Percentiles rank a stretch among this genome's conserved stretches.
phyloP scores from a whole-genome alignment of 305 asterid species.

The Solanum hybrid region DNA sequence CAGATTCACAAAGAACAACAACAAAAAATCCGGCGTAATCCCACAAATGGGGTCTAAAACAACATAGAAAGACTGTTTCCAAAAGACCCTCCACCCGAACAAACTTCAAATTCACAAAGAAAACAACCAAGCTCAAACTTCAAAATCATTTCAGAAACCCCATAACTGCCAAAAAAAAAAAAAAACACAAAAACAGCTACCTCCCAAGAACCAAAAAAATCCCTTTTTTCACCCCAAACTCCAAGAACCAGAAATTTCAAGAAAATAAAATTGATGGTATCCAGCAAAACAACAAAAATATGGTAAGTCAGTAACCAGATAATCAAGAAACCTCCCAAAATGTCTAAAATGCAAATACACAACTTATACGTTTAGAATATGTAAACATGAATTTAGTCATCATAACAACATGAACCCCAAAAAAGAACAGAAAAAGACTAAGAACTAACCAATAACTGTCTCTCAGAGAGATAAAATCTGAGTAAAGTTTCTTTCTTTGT shows the following conservation, averaged over 20 bases:
- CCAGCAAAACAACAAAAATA: neutral
- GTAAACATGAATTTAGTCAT: neutral
- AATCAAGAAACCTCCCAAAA: neutral
- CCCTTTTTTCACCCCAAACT: neutral
- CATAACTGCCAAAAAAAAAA: neutral
- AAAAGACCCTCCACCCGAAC: neutral
- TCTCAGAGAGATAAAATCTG: neutral
- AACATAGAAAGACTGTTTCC: neutral
- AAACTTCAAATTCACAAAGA: neutral
- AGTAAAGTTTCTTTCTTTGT: neutral
- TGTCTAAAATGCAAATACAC: neutral
- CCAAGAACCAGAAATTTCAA: neutral
- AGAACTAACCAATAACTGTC: neutral
- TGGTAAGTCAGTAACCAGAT: neutral
- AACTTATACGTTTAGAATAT: neutral
- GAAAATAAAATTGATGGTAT: neutral
- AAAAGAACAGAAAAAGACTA: neutral
- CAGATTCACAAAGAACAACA: neutral
- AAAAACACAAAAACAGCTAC: neutral
- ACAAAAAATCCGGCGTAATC: neutral
- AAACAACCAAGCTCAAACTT: neutral
- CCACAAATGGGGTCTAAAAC: neutral
- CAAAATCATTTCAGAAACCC: neutral
- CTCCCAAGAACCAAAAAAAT: neutral
- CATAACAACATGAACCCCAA: neutral